A percentile compares a stretch with the other conserved stretches of the same genome.
phyloP scores from a whole-genome alignment of 148 eudicot species.

The Mesembryanthemum crystallinum region DNA sequence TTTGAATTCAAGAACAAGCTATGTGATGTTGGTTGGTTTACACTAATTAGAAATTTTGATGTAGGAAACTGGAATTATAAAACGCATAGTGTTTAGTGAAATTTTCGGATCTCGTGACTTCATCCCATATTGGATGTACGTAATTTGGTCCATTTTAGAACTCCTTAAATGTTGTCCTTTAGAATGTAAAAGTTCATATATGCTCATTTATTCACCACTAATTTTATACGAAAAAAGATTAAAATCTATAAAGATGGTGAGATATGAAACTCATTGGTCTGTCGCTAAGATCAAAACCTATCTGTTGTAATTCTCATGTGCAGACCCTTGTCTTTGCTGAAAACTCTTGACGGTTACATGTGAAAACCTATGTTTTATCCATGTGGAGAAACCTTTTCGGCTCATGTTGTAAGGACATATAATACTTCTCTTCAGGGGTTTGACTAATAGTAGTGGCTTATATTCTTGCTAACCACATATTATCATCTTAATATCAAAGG shows the following conservation, averaged over 20 bases:
- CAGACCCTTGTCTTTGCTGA: neutral
- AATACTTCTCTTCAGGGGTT: neutral
- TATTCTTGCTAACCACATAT: neutral
- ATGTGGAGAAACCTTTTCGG: neutral
- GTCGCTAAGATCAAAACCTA: neutral
- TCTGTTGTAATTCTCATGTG: neutral
- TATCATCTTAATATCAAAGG: too few relatives aligned
- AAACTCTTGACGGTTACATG: neutral
- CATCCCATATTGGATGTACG: neutral
- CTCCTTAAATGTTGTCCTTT: neutral
- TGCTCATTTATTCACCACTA: neutral
- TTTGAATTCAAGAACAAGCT: neutral
- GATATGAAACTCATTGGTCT: neutral
- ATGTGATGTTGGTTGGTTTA: neutral
- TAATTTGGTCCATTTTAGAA: neutral
- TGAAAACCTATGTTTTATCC: neutral
- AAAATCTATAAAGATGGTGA: neutral
- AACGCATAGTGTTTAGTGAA: neutral
- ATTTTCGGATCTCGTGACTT: neutral
- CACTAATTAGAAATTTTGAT: neutral
- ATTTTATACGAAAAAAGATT: too few relatives aligned
- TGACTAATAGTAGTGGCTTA: neutral
- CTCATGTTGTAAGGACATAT: neutral
- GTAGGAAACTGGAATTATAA: constrained; percentile 1
- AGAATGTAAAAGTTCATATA: neutral